phyloP scores from a whole-genome alignment of 345 rosid species.

The Fremontodendron californicum region DNA sequence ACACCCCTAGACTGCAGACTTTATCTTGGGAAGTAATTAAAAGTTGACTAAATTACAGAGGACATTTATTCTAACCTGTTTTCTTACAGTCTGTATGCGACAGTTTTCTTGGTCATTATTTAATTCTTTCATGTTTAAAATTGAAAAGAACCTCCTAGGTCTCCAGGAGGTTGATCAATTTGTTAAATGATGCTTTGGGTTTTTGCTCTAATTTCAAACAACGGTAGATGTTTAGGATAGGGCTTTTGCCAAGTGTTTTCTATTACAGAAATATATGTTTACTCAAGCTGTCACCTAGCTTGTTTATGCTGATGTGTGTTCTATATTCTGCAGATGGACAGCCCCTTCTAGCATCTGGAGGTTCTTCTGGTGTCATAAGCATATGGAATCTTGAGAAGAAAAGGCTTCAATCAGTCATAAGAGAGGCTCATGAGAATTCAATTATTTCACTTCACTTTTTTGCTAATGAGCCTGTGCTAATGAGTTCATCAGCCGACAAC shows the following conservation, averaged over 20 bases:
- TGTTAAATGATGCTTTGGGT: background rate
- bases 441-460: slow-evolving; percentile 76
- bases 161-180: background rate
- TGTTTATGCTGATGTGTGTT: slow-evolving; percentile 7
- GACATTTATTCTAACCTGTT: background rate
- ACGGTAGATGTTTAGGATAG: background rate
- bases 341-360: slow-evolving; percentile 93
- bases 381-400: slow-evolving; percentile 95
- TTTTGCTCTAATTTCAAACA: background rate
- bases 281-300: background rate
- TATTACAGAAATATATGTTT: background rate
- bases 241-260: background rate
- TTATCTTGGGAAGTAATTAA: background rate
- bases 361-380: slow-evolving; percentile 93
- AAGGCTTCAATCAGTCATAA: slow-evolving; percentile 79
- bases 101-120: background rate
- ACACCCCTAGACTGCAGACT: background rate
- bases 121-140: background rate
- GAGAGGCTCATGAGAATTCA: slow-evolving; percentile 92
- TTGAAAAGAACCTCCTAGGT: background rate
- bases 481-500: slow-evolving; percentile 95
- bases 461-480: slow-evolving; percentile 92
- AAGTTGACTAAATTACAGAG: background rate
- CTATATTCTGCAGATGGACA: slow-evolving; percentile 63
- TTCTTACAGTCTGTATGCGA: background rate